phyloP scores from a whole-genome alignment of 192 early-diverging fungal genomes.

The Coemansia sp. region DNA sequence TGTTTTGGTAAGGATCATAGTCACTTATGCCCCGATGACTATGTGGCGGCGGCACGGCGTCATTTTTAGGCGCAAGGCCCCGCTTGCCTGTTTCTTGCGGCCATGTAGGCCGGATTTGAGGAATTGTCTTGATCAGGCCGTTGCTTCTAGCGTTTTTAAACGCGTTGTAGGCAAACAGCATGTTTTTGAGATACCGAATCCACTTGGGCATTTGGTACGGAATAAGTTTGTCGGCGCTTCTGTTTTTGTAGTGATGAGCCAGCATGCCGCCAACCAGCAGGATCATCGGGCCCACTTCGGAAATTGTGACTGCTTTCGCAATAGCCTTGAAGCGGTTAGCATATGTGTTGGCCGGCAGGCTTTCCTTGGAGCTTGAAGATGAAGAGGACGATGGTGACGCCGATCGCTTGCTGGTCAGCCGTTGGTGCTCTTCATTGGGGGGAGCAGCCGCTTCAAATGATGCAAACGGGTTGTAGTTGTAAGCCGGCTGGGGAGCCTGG shows the following conservation, averaged over 20 bases:
- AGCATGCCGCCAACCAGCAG: conserved; percentile 18
- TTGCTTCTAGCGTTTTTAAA: conserved; percentile 10
- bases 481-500: not conserved
- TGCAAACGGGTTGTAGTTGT: conserved; percentile 4
- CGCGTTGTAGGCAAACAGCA: conserved; percentile 21
- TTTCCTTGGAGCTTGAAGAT: not conserved
- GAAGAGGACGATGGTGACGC: conserved; percentile 8
- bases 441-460: not conserved
- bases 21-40: not conserved
- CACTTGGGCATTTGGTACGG: conserved; percentile 39
- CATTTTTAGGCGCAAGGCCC: not conserved
- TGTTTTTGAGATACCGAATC: conserved; percentile 33
- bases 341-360: conserved; percentile 2
- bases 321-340: conserved; percentile 3
- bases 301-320: conserved; percentile 1
- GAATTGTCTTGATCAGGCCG: conserved; percentile 4
- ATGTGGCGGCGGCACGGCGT: not conserved
- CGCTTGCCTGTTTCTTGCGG: conserved; percentile 9
- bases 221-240: conserved; percentile 11
- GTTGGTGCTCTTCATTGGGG: not conserved
- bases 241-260: conserved; percentile 27
- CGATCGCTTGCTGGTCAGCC: not conserved
- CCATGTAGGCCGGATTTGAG: conserved; percentile 1
- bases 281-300: conserved; percentile 27
- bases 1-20: not conserved